Percentiles rank a stretch among this genome's conserved stretches.
phyloP scores from a whole-genome alignment of 108 stramenopile genomes.

The Nitzschia sp. region DNA sequence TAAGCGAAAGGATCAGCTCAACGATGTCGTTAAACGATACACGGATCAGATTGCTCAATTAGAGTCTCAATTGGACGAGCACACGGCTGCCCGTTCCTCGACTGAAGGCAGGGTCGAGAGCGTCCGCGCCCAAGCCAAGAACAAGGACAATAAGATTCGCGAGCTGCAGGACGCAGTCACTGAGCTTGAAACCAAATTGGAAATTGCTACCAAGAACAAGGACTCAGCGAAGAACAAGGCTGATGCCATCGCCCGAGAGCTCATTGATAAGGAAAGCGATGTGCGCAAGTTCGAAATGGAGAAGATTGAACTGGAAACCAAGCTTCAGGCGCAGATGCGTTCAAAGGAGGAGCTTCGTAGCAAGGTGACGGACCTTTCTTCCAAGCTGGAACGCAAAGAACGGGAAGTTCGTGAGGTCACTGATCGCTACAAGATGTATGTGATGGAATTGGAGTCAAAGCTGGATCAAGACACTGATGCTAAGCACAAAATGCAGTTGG shows the following conservation, averaged over 20 bases:
- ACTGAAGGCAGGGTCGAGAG: slow-evolving; percentile 26
- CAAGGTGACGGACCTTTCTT: slow-evolving; percentile 39
- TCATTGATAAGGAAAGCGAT: slow-evolving; percentile 40
- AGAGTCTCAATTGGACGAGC: slow-evolving; percentile 32
- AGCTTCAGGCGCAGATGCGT: slow-evolving; percentile 30
- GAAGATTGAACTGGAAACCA: slow-evolving; percentile 42
- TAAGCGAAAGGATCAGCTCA: slow-evolving; percentile 40
- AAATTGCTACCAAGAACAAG: slow-evolving; percentile 31
- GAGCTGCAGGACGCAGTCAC: slow-evolving; percentile 27
- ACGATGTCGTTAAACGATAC: slow-evolving; percentile 26
- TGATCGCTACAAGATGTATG: slow-evolving; percentile 45
- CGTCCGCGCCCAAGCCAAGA: slow-evolving; percentile 19
- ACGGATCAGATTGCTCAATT: slow-evolving; percentile 32
- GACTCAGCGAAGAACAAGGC: slow-evolving; percentile 33
- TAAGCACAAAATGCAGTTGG: slow-evolving; percentile 36
- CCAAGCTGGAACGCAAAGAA: slow-evolving; percentile 49
- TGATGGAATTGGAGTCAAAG: slow-evolving; percentile 42
- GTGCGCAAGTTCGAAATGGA: slow-evolving; percentile 36
- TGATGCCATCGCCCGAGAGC: slow-evolving; percentile 32
- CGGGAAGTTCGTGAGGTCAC: slow-evolving; percentile 42
- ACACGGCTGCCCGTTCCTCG: slow-evolving; percentile 20
- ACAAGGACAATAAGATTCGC: slow-evolving; percentile 34
- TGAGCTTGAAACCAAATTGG: slow-evolving; percentile 35
- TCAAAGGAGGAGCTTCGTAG: slow-evolving; percentile 33
- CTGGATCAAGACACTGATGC: slow-evolving; percentile 41